These are phyloP conservation scores for Flagelloscypha sp. DNA, from an alignment of 768 basidiomycete species.

Conservation along the genomic window DNA sequence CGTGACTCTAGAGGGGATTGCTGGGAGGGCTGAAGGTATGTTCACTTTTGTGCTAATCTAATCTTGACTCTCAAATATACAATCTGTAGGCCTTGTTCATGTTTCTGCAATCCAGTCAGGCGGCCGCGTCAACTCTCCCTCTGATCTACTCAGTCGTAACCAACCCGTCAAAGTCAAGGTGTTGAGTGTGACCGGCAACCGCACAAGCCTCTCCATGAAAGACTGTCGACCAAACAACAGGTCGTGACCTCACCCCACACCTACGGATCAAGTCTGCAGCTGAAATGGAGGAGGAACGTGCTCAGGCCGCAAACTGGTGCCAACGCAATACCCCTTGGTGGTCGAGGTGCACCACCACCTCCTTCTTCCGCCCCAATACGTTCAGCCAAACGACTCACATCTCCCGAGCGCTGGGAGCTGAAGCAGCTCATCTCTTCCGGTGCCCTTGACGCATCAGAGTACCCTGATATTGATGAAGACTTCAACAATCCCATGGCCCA, in stretches of 20 bases:
- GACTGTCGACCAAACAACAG: conserved; percentile 90
- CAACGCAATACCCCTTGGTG: conserved; percentile 77
- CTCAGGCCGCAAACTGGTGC: conserved; percentile 66
- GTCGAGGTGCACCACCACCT: conserved; percentile 32
- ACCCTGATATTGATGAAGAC: conserved; percentile 88
- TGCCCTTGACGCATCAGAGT: conserved; percentile 84
- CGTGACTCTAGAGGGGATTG: conserved; percentile 79
- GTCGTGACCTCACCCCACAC: conserved; percentile 90
- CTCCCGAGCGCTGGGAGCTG: conserved; percentile 98
- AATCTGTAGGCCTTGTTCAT: conserved; percentile 88
- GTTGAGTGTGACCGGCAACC: conserved; percentile 79
- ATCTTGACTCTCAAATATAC: conserved; percentile 7
- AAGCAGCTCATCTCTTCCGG: conserved; percentile 98
- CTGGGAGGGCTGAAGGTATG: conserved; percentile 83
- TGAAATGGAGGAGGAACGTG: conserved; percentile 79
- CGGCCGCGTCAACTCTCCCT: conserved; percentile 76
- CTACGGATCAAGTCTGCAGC: conserved; percentile 91
- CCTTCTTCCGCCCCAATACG: conserved; percentile 47
- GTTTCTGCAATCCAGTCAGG: conserved; percentile 87
- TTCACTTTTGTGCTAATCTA: conserved; percentile 6
- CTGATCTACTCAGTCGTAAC: conserved; percentile 78
- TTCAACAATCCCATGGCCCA: conserved; percentile 66
- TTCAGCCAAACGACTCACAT: conserved; percentile 85
- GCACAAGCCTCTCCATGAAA: conserved; percentile 90
- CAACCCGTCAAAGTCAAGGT: conserved; percentile 94